These are phyloP conservation scores for Neofusicoccum ribis DNA, from an alignment of 2,329 filamentous ascomycete genomes.

Conservation along the genomic window DNA sequence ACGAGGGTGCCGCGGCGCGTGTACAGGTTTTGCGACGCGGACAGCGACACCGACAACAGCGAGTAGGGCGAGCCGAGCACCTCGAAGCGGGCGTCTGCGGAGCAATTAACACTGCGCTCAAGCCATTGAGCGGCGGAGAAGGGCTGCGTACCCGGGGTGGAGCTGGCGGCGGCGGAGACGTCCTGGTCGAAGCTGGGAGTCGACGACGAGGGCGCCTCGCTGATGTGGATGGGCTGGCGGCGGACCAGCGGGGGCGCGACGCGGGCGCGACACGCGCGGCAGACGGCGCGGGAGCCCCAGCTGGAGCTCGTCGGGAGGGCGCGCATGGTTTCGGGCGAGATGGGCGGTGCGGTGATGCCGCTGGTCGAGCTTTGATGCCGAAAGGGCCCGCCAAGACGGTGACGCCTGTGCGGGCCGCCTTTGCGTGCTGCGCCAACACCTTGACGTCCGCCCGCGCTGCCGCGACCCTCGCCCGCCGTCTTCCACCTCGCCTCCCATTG, in stretches of 20 bases:
- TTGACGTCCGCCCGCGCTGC: conserved; percentile 6
- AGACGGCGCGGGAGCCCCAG: conserved; percentile 11
- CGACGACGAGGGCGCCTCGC: conserved; percentile 44
- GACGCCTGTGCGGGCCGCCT: conserved; percentile 8
- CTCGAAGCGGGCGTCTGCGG: conserved; percentile 86
- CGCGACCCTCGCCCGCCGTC: neutral
- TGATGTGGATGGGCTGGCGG: conserved; percentile 47
- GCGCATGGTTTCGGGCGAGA: conserved; percentile 14
- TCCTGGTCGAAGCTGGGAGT: conserved; percentile 40
- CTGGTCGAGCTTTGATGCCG: neutral
- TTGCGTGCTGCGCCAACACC: conserved; percentile 14
- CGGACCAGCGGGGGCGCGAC: conserved; percentile 23
- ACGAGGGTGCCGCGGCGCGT: conserved; percentile 90
- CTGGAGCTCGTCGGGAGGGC: conserved; percentile 12
- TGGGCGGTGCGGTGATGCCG: conserved; percentile 6
- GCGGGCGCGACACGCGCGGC: conserved; percentile 21
- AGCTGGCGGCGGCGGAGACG: conserved; percentile 11
- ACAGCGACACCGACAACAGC: conserved; percentile 87
- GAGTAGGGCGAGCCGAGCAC: conserved; percentile 91
- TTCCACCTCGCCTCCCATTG: neutral
- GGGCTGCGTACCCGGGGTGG: conserved; percentile 17
- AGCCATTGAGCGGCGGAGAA: conserved; percentile 10
- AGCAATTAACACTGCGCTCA: neutral
- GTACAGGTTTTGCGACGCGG: conserved; percentile 90
- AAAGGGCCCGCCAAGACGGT: conserved; percentile 2